Evolutionary conservation across 2,329 filamentous ascomycete species (phyloP), one percentile per base, ranked within the genome.

Genomic region (Alternaria longipes): DNA sequence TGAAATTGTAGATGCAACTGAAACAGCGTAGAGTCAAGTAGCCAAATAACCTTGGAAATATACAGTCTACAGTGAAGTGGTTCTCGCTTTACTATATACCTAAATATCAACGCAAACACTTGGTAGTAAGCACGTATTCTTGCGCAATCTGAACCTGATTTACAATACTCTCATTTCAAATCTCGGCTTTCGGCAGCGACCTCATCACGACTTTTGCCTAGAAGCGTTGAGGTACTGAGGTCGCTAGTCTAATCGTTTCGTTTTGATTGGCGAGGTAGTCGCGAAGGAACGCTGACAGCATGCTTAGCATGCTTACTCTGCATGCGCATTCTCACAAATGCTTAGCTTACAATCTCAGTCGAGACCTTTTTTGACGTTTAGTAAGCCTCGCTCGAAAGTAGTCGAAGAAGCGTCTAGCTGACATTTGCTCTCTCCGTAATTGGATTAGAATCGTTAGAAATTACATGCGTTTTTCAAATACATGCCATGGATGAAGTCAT

Each of bases 231-330:
- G 20, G 18, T 18, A 42, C 12, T 8, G 9, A 42, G 40, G 40
- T 22, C 58, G 53, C 64, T 63, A 68, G 62, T 59, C 64, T 56
- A 64, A 68, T 67, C 44, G 22, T 11, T 18, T 16, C 0, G 5
- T 4, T 38, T n/a, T 59, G 41, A 70, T 71, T 71, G 59, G 69
- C 54, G 50, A 11, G 22, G 11, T 24, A 11, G 41, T 24, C 9
- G 4, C 14, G 40, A 42, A 42, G 36, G 26, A 30, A 20, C 14
- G 40, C 54, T 72, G 69, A 73, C 70, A 63, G 59, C 66, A 64
- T 57, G 69, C 64, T 72, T 68, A 72, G 59, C 65, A 64, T 57
- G 69, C 65, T 72, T 68, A 72, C 68, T 56, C 50, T 11, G 64
- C 56, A 56, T 62, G 12, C 26, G 16, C 16, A 38, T 38, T 2